Percentiles rank a stretch among this genome's conserved stretches.
phyloP scores from a whole-genome alignment of 805 yeast species.

The Kuraishia floccosa region DNA sequence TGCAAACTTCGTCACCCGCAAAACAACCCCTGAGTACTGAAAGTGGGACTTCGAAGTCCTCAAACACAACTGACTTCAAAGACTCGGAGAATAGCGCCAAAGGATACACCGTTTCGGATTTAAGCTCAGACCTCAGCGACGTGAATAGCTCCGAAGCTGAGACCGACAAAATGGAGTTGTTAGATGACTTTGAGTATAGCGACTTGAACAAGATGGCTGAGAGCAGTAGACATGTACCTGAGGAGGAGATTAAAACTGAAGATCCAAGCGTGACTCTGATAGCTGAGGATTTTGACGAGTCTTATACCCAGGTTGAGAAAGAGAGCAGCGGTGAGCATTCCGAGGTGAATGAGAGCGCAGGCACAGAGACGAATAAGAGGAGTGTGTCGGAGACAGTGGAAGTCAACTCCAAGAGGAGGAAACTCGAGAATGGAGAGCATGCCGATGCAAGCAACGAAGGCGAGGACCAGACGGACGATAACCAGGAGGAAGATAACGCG shows the following conservation, averaged over 20 bases:
- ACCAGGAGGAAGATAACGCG: conserved; percentile 5
- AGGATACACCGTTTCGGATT: conserved; percentile 11
- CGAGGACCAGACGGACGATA: conserved; percentile 14
- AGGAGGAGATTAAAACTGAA: conserved; percentile 20
- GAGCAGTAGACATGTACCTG: conserved; percentile 25
- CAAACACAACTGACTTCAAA: too few relatives aligned
- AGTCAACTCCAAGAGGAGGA: neutral
- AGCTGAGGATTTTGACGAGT: conserved; percentile 1
- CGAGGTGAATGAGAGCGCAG: neutral
- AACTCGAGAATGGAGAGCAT: neutral
- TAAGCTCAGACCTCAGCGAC: conserved; percentile 39
- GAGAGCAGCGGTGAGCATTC: neutral
- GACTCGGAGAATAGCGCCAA: too few relatives aligned
- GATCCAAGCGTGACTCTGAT: neutral
- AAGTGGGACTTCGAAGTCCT: too few relatives aligned
- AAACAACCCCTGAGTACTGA: too few relatives aligned
- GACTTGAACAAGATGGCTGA: conserved; percentile 29
- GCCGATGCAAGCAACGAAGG: conserved; percentile 7
- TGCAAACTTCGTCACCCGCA: too few relatives aligned
- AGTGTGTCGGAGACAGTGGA: neutral
- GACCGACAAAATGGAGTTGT: conserved; percentile 69
- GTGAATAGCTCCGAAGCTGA: conserved; percentile 76
- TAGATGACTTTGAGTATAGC: conserved; percentile 46
- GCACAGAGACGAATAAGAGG: neutral
- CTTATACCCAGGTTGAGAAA: neutral